Evolutionary conservation across 179 eudicot species (phyloP), one percentile per base, ranked within the genome.

Genomic region (Nepenthes alata): DNA sequence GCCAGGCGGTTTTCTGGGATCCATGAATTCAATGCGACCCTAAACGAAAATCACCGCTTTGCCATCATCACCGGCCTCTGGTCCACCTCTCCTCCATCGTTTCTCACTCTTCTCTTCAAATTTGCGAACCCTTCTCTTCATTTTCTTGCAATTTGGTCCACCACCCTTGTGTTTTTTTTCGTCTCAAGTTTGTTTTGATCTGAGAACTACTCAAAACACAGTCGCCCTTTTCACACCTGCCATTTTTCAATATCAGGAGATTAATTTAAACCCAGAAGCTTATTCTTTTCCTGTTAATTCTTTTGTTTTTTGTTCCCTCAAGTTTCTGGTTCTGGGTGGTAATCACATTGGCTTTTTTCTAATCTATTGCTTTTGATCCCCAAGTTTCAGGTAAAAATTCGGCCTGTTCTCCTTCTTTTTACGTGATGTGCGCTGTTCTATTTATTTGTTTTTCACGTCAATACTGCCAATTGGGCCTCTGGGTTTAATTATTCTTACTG

Each of bases 91-190:
- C 67, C 35, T 53, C 44, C 48, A 13, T 7, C 16, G 54, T 49
- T 44, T 50, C 38, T 39, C 44, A 37, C 52, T 15, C 25, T 62
- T 47, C 25, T 63, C 52, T 57, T 50, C 67, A 62, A 61, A 53
- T 61, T 67, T 62, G 75, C 49, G 60, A 62, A 61, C 63, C 64
- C 55, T 67, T 48, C 62, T 38, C 47, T 14, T 61, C 25, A 35
- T 52, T 58, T 66, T 50, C 61, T 61, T 61, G 14, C 34, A 65
- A 47, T 37, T 71, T 60, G 52, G 11, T 65, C 52, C 58, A 47
- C 70, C 66, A 39, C 12, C 45, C 44, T 55, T 36, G 25, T 51
- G 36, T 60, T 61, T 71, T 39, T 55, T 67, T 61, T 48, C 62
- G 47, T 52, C 62, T 53, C 14, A 60, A 55, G 51, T 65, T 71